phyloP scores from a whole-genome alignment of 306 rosid genomes.

The Cicer judaicum region DNA sequence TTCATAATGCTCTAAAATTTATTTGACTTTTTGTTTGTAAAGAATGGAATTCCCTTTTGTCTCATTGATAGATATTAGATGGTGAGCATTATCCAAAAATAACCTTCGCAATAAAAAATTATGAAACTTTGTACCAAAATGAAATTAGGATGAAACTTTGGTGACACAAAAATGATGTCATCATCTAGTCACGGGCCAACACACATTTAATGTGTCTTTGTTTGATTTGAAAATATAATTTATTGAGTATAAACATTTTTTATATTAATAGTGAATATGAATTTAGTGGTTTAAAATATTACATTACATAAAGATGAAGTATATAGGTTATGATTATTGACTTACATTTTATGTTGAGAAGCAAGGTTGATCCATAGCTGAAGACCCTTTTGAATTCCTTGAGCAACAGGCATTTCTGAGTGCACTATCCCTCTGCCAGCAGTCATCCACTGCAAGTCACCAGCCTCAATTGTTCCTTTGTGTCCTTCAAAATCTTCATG shows the following conservation, averaged over 20 bases:
- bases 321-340: neutral
- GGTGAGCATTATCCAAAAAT: neutral
- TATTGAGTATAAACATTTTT: too few species aligned
- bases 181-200: neutral
- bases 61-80: constrained; percentile 19
- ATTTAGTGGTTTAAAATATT: too few species aligned
- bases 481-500: constrained; percentile 99
- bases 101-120: neutral
- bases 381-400: constrained; percentile 86
- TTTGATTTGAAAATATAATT: too few species aligned
- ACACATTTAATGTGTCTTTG: neutral
- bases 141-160: neutral
- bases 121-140: neutral
- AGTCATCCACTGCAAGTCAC: constrained; percentile 99
- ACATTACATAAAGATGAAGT: neutral
- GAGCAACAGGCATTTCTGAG: constrained; percentile 92
- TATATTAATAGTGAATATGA: too few species aligned
- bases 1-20: neutral
- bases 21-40: constrained; percentile 40
- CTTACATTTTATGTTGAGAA: constrained; percentile 85
- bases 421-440: constrained; percentile 97
- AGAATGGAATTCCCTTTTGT: constrained; percentile 41
- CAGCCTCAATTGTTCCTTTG: constrained; percentile 84
- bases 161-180: neutral
- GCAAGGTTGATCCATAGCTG: constrained; percentile 94